A percentile compares a stretch with the other conserved stretches of the same genome.
Evolutionary conservation across 305 asterid species (phyloP).

Genomic region (Rubia balearica): DNA sequence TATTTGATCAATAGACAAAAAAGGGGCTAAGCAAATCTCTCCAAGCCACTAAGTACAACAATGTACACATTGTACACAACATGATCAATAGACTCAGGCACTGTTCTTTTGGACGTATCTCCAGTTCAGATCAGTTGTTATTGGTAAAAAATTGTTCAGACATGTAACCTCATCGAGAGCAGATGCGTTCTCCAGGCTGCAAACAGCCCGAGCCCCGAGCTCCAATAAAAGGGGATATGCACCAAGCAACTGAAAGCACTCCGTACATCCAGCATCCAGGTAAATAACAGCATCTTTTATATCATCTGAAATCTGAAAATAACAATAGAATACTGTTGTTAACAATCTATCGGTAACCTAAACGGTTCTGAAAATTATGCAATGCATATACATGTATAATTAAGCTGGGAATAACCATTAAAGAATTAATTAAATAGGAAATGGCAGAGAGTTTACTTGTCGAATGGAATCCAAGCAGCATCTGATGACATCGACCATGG

Average conservation of each 20-base stretch:
- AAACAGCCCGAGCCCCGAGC: constrained; percentile 76
- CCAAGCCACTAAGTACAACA: neutral
- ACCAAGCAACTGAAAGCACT: constrained; percentile 78
- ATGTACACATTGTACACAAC: neutral
- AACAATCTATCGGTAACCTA: neutral
- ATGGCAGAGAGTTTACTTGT: constrained; percentile 42
- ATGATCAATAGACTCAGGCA: neutral
- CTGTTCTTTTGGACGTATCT: neutral
- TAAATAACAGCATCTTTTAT: constrained; percentile 66
- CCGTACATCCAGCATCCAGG: constrained; percentile 91
- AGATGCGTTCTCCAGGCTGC: constrained; percentile 79
- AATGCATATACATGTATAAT: neutral
- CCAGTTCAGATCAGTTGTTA: neutral
- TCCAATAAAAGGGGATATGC: constrained; percentile 76
- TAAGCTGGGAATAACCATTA: neutral
- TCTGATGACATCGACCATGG: constrained; percentile 80
- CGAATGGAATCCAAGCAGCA: constrained; percentile 80
- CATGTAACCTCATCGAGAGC: constrained; percentile 61
- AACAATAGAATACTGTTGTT: neutral
- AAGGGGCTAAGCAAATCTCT: neutral
- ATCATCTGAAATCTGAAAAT: constrained; percentile 65
- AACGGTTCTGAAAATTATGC: neutral
- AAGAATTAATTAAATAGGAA: neutral
- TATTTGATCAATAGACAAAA: neutral
- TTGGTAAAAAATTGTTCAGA: neutral